Evolutionary conservation across 2,329 filamentous ascomycete genomes (phyloP).

Genomic region (Hysterium pulicare): DNA sequence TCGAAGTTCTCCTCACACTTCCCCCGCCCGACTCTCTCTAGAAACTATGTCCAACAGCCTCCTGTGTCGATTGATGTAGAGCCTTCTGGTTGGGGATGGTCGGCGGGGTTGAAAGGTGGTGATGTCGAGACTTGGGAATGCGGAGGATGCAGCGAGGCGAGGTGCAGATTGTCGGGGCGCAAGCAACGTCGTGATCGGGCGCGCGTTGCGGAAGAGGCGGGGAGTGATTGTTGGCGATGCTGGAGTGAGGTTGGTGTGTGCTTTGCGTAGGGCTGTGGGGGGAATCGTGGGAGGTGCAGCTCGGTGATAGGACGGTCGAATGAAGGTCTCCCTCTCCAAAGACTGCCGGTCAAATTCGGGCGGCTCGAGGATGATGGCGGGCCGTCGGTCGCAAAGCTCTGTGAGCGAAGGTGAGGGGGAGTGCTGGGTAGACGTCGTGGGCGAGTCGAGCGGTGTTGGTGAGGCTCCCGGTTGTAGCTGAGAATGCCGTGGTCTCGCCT

Average conservation of each 20-base stretch:
- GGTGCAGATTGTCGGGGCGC: too few relatives aligned
- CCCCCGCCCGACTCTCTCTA: not conserved
- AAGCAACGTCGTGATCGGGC: not conserved
- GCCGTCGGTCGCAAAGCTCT: not conserved
- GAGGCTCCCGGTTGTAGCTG: not conserved
- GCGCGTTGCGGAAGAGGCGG: slow-evolving; percentile 1
- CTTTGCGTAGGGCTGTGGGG: not conserved
- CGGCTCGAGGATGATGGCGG: not conserved
- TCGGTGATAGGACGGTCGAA: slow-evolving; percentile 4
- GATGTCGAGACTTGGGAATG: not conserved
- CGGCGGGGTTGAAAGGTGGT: not conserved
- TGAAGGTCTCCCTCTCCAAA: not conserved
- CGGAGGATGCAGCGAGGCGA: not conserved
- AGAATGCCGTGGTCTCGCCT: not conserved
- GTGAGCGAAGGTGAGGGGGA: not conserved
- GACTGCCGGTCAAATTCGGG: not conserved
- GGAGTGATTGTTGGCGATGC: not conserved
- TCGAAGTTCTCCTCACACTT: not conserved
- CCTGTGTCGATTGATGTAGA: not conserved
- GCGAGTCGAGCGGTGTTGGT: not conserved
- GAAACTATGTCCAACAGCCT: not conserved
- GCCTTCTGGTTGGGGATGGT: not conserved
- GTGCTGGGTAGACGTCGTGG: not conserved
- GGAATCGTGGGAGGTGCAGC: slow-evolving; percentile 2
- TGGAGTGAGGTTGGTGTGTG: not conserved